Evolutionary conservation across 257 asterid genomes (phyloP).

Genomic region (Scutellaria barbata): DNA sequence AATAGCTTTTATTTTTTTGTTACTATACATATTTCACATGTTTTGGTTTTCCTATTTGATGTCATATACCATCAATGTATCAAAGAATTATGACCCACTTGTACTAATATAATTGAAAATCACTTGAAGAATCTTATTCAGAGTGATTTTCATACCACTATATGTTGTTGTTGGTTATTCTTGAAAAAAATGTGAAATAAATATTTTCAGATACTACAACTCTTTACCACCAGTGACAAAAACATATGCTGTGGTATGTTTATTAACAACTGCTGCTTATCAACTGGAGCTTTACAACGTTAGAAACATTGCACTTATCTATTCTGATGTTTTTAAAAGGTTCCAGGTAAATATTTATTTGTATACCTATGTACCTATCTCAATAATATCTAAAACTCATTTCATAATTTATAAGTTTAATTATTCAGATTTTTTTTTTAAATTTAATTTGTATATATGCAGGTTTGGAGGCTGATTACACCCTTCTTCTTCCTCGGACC

Average conservation of each 20-base stretch:
- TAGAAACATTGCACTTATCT: slow-evolving; percentile 38
- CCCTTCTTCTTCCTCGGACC: slow-evolving; percentile 55
- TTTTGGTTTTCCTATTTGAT: too few relatives aligned
- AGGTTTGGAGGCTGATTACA: slow-evolving; percentile 67
- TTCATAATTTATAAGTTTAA: neutral
- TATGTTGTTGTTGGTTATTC: too few relatives aligned
- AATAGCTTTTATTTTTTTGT: too few relatives aligned
- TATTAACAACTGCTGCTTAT: slow-evolving; percentile 48
- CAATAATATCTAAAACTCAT: neutral
- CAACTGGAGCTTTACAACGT: slow-evolving; percentile 39
- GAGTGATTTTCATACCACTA: too few relatives aligned
- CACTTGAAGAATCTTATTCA: too few relatives aligned
- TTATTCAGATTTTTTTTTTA: neutral
- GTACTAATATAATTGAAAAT: too few relatives aligned
- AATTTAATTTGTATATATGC: slow-evolving; percentile 12
- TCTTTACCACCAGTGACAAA: slow-evolving; percentile 61
- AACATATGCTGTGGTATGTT: slow-evolving; percentile 49
- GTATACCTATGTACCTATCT: neutral
- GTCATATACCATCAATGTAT: too few relatives aligned
- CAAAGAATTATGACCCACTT: too few relatives aligned
- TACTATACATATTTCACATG: too few relatives aligned
- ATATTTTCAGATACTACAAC: slow-evolving; percentile 48
- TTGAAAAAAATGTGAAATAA: neutral
- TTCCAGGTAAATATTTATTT: slow-evolving; percentile 44
- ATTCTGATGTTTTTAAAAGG: slow-evolving; percentile 45